Conservation (phyloP, 2,329 filamentous ascomycete species). For the Albophoma yamanashiensis region DNA sequence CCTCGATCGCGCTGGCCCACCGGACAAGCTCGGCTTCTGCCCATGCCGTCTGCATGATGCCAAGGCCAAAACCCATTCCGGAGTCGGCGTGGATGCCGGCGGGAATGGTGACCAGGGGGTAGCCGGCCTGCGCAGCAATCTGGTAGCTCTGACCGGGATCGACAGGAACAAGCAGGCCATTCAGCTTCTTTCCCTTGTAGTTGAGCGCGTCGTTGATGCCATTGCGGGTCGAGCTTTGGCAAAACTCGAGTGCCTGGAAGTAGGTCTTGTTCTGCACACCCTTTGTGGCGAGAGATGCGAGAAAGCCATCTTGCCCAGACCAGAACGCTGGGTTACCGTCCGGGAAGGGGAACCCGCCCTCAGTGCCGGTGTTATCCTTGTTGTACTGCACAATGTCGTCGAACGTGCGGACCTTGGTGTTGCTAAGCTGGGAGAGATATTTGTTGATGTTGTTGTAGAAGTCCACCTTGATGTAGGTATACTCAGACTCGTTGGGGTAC, state of each 20-base stretch:
- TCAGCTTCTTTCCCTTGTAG: slow-evolving; percentile 34
- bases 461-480: slow-evolving; percentile 61
- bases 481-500: slow-evolving; percentile 62
- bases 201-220: slow-evolving; percentile 60
- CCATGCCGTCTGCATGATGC: slow-evolving; percentile 49
- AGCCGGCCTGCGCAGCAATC: slow-evolving; percentile 65
- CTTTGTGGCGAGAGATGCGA: slow-evolving; percentile 48
- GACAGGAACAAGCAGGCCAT: slow-evolving; percentile 57
- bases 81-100: slow-evolving; percentile 42
- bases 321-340: slow-evolving; percentile 49
- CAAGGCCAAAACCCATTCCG: slow-evolving; percentile 52
- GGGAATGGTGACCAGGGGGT: slow-evolving; percentile 61
- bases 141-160: slow-evolving; percentile 59
- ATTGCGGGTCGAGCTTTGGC: slow-evolving; percentile 45
- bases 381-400: slow-evolving; percentile 59
- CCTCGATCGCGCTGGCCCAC: slow-evolving; percentile 54
- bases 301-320: slow-evolving; percentile 62
- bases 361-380: slow-evolving; percentile 49
- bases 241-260: slow-evolving; percentile 54
- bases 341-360: slow-evolving; percentile 53
- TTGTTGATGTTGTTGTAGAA: slow-evolving; percentile 52
- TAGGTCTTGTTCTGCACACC: slow-evolving; percentile 56
- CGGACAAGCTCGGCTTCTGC: slow-evolving; percentile 45
- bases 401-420: slow-evolving; percentile 47
- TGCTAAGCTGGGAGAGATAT: slow-evolving; percentile 52